Evolutionary conservation across 257 asterid species (phyloP).

Genomic region (Linaria vulgaris): DNA sequence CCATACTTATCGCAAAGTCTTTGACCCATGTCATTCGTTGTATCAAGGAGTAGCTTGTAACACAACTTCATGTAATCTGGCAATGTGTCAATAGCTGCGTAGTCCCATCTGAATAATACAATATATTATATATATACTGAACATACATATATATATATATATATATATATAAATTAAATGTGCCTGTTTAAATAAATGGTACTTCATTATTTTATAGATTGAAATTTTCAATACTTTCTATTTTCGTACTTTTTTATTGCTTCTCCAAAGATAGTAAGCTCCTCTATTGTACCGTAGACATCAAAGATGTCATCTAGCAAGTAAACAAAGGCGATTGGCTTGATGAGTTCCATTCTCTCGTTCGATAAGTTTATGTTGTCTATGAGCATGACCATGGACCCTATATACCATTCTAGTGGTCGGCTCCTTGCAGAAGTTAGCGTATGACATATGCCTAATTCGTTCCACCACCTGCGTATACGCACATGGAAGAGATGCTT

Average conservation of each 20-base stretch:
- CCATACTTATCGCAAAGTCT: slow-evolving; percentile 32
- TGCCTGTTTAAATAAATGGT: no score
- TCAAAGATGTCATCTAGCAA: slow-evolving; percentile 32
- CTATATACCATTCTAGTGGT: slow-evolving; percentile 25
- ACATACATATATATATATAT: no score
- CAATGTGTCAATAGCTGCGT: slow-evolving; percentile 24
- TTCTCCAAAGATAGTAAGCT: slow-evolving; percentile 24
- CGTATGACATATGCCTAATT: background rate
- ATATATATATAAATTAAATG: no score
- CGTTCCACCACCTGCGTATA: background rate
- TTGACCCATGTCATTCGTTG: slow-evolving; percentile 31
- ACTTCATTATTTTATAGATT: no score
- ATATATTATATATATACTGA: no score
- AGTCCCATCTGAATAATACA: slow-evolving; percentile 41
- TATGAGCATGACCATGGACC: slow-evolving; percentile 22
- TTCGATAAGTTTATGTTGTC: slow-evolving; percentile 19
- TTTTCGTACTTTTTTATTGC: slow-evolving; percentile 34
- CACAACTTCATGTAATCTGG: slow-evolving; percentile 52
- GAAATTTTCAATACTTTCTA: background rate
- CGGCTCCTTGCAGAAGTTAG: slow-evolving; percentile 18
- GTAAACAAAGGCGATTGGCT: slow-evolving; percentile 23
- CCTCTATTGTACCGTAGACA: slow-evolving; percentile 29
- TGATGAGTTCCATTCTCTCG: slow-evolving; percentile 22
- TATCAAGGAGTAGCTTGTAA: slow-evolving; percentile 38
- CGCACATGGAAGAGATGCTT: background rate